Evolutionary conservation across 345 rosid species (phyloP).

Genomic region (Bretschneidera sinensis): DNA sequence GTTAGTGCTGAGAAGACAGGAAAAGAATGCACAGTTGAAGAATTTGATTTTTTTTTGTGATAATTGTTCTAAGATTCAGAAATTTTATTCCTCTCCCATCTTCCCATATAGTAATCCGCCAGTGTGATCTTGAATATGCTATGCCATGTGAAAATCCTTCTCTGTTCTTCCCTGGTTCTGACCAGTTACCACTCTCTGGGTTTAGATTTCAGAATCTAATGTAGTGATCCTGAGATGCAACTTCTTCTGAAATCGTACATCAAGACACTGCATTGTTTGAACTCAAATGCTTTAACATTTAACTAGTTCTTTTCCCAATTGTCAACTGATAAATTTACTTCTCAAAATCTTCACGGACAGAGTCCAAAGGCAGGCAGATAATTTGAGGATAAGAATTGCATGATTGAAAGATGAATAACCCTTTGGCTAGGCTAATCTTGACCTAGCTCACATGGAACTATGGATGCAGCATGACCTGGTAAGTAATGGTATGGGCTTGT

Average conservation of each 20-base stretch:
- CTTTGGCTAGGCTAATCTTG: neutral
- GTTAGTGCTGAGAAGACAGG: neutral
- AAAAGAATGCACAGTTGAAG: neutral
- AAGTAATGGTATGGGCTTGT: neutral
- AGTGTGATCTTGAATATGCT: slow-evolving; percentile 2
- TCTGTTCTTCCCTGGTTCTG: too few relatives aligned
- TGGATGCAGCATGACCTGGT: neutral
- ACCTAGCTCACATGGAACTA: neutral
- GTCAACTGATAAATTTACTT: too few relatives aligned
- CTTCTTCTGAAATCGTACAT: too few relatives aligned
- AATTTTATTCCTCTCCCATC: neutral
- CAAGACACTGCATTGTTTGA: neutral
- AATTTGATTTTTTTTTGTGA: neutral
- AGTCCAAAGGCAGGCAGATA: neutral
- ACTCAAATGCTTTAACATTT: neutral
- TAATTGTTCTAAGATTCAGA: neutral
- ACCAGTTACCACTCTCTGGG: too few relatives aligned
- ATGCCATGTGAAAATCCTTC: too few relatives aligned
- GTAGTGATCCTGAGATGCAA: too few relatives aligned
- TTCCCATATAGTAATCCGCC: neutral
- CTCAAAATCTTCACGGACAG: too few relatives aligned
- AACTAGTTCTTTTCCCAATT: neutral
- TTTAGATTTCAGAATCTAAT: too few relatives aligned
- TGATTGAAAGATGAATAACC: slow-evolving; percentile 3
- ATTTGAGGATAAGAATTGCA: neutral